phyloP scores from a whole-genome alignment of 768 basidiomycete species.

The Lyophyllum semitale region DNA sequence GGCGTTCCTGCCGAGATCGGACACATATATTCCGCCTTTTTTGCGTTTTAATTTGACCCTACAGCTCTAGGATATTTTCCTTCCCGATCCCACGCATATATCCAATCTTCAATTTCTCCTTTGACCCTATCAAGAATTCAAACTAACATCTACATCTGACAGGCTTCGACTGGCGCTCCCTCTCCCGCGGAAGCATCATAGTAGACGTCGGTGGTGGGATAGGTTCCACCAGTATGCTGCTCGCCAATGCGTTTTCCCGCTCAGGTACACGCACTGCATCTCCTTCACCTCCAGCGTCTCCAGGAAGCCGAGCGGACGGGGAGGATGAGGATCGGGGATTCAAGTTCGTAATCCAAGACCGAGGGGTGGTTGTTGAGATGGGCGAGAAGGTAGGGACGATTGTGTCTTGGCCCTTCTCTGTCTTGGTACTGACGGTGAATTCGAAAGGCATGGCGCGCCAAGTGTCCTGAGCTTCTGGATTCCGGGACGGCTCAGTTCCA shows the following conservation, averaged over 20 bases:
- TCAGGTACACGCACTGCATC: background rate
- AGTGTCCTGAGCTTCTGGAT: constrained; percentile 60
- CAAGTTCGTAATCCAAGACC: constrained; percentile 65
- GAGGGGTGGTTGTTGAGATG: constrained; percentile 52
- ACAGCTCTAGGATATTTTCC: too few species aligned
- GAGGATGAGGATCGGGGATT: constrained; percentile 23
- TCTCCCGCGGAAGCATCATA: constrained; percentile 51
- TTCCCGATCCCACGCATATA: constrained; percentile 7
- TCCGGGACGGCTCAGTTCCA: constrained; percentile 55
- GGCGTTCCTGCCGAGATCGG: too few species aligned
- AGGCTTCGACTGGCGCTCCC: constrained; percentile 63
- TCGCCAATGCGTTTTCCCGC: constrained; percentile 35
- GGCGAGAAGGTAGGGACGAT: constrained; percentile 44
- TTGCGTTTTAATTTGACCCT: too few species aligned
- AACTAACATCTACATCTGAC: background rate
- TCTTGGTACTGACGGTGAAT: background rate
- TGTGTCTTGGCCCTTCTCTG: background rate
- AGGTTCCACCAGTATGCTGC: constrained; percentile 46
- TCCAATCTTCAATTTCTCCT: background rate
- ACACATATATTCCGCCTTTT: too few species aligned
- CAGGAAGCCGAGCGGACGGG: constrained; percentile 7
- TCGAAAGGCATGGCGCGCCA: constrained; percentile 54
- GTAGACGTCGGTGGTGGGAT: constrained; percentile 76
- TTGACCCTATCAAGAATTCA: background rate
- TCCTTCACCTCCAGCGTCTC: background rate